Conservation (phyloP, 2,329 filamentous ascomycete species). For the Scedosporium aurantiacum region DNA sequence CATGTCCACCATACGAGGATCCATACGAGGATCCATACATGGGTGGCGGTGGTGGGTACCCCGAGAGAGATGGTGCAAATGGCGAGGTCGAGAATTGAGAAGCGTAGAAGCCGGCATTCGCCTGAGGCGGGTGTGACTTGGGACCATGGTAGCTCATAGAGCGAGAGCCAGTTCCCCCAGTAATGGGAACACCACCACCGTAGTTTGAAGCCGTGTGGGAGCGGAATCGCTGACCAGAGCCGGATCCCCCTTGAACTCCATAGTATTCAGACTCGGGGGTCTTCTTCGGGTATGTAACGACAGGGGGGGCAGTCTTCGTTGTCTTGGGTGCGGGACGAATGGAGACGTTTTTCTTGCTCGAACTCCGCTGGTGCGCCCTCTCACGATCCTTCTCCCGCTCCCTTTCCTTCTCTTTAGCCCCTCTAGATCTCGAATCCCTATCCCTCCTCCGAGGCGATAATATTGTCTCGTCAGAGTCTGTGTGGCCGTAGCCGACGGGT, state of each 20-base stretch:
- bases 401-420: background rate
- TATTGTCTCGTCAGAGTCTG: slow-evolving; percentile 3
- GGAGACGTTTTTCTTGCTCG: slow-evolving; percentile 5
- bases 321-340: slow-evolving; percentile 4
- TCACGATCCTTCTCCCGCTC: slow-evolving; percentile 5
- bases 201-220: slow-evolving; percentile 6
- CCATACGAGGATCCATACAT: slow-evolving; percentile 5
- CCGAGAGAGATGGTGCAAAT: background rate
- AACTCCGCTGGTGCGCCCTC: slow-evolving; percentile 1
- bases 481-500: slow-evolving; percentile 1
- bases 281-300: background rate
- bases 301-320: slow-evolving; percentile 4
- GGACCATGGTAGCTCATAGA: slow-evolving; percentile 6
- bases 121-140: background rate
- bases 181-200: slow-evolving; percentile 1
- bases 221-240: slow-evolving; percentile 7
- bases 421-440: background rate
- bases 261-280: slow-evolving; percentile 6
- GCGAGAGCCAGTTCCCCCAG: background rate
- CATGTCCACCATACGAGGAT: slow-evolving; percentile 3
- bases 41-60: background rate
- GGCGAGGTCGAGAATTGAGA: slow-evolving; percentile 4
- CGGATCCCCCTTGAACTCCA: slow-evolving; percentile 2
- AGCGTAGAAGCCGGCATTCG: slow-evolving; percentile 1
- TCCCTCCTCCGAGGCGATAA: slow-evolving; percentile 3